Percentiles rank a stretch among this genome's conserved stretches.
Evolutionary conservation across 2,329 filamentous ascomycete genomes (phyloP).

Genomic region (Ophiobolus disseminans): DNA sequence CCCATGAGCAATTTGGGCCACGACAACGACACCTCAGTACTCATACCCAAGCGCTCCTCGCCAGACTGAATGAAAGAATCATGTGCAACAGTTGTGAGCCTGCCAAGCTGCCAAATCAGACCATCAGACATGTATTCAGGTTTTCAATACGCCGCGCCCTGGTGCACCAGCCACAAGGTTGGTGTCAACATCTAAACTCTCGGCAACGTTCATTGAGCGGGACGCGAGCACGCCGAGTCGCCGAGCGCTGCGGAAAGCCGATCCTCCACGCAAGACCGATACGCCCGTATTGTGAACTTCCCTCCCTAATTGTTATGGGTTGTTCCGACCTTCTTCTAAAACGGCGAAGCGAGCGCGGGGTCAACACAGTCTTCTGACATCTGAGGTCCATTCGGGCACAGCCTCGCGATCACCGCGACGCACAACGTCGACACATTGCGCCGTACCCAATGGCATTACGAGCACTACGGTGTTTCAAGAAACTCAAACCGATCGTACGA

Average conservation of each 20-base stretch:
- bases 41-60: background rate
- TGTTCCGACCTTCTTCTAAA: background rate
- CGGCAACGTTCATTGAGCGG: constrained; percentile 9
- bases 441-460: constrained; percentile 4
- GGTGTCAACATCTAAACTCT: background rate
- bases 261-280: constrained; percentile 9
- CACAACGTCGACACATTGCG: constrained; percentile 7
- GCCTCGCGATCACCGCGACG: constrained; percentile 20
- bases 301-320: constrained; percentile 7
- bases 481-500: constrained; percentile 1
- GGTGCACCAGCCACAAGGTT: constrained; percentile 14
- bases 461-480: background rate
- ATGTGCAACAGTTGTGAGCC: background rate
- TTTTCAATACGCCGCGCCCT: background rate
- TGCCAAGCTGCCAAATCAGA: constrained; percentile 7
- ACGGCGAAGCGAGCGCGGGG: constrained; percentile 9
- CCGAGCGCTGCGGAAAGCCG: constrained; percentile 10
- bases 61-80: background rate
- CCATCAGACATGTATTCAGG: background rate
- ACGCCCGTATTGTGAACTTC: constrained; percentile 6
- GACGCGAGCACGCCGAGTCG: constrained; percentile 15
- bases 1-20: constrained; percentile 3
- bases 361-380: constrained; percentile 8
- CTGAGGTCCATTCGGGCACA: constrained; percentile 13
- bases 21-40: constrained; percentile 1